These are phyloP conservation scores for Blastocystis sp. DNA, from an alignment of 352 stramenopile species.

Conservation along the genomic window DNA sequence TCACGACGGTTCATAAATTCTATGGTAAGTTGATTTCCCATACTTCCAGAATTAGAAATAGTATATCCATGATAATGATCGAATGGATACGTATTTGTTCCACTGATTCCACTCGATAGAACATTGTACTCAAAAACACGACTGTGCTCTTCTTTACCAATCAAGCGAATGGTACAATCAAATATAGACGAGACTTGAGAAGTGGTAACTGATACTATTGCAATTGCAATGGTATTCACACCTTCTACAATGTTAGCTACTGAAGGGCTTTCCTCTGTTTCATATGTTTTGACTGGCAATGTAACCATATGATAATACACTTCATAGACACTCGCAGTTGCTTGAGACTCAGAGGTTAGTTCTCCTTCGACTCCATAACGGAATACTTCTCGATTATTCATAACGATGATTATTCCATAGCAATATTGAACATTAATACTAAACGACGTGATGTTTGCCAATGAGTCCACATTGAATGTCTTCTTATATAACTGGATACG, in stretches of 20 bases:
- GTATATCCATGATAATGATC: background rate
- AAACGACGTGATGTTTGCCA: background rate
- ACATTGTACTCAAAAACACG: slow-evolving; percentile 20
- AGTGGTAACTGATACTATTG: background rate
- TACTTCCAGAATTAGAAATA: background rate
- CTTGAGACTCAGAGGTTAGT: background rate
- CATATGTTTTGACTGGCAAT: background rate
- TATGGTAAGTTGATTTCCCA: background rate
- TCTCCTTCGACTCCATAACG: slow-evolving; percentile 40
- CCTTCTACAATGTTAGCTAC: background rate
- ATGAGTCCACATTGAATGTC: background rate
- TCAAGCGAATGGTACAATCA: slow-evolving; percentile 2
- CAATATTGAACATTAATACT: background rate
- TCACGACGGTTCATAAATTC: background rate
- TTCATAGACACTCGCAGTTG: background rate
- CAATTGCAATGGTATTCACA: slow-evolving; percentile 33
- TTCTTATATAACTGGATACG: slow-evolving; percentile 55
- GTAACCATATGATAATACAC: background rate
- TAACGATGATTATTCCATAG: background rate
- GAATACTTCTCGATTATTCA: slow-evolving; percentile 36
- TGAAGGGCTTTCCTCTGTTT: background rate
- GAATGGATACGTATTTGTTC: background rate
- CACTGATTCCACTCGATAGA: background rate
- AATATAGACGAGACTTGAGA: background rate
- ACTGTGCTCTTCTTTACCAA: background rate